These are phyloP conservation scores for Stachybotrys chlorohalonatus DNA, from an alignment of 2,329 filamentous ascomycete species.

Conservation along the genomic window DNA sequence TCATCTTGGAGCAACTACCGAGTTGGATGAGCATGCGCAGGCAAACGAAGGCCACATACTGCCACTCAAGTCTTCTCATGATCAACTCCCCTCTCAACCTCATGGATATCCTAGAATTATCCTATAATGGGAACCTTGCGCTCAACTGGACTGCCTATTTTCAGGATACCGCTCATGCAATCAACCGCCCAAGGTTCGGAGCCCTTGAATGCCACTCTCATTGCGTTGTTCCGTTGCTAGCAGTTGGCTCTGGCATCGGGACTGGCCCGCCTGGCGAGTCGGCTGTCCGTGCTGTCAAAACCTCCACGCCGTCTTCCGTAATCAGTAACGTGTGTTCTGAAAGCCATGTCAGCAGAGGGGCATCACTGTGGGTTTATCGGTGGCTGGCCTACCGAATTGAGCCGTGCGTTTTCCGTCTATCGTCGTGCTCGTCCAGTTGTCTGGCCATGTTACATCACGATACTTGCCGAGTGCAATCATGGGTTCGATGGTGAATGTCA, in stretches of 20 bases:
- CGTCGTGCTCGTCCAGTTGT: conserved; percentile 96
- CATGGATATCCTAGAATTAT: no score
- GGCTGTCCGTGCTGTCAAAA: conserved; percentile 64
- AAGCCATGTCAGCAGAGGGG: neutral
- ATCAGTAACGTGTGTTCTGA: conserved; percentile 75
- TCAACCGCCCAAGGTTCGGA: no score
- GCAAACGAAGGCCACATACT: no score
- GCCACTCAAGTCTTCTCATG: no score
- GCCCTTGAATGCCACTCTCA: neutral
- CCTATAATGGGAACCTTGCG: no score
- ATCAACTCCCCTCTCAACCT: no score
- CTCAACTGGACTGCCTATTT: no score
- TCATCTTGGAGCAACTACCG: no score
- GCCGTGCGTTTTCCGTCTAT: conserved; percentile 82
- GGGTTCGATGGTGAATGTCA: conserved; percentile 98
- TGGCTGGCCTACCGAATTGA: conserved; percentile 65
- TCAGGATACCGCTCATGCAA: no score
- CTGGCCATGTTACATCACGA: conserved; percentile 91
- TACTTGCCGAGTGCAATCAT: conserved; percentile 95
- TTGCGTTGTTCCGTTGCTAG: conserved; percentile 7
- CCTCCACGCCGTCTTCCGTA: conserved; percentile 72
- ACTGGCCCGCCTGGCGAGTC: conserved; percentile 70
- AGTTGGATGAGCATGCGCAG: no score
- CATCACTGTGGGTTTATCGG: neutral
- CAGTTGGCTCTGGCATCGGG: conserved; percentile 37